Conservation (phyloP, 1,284 basidiomycete species). For the Ceratobasidium sp. region DNA sequence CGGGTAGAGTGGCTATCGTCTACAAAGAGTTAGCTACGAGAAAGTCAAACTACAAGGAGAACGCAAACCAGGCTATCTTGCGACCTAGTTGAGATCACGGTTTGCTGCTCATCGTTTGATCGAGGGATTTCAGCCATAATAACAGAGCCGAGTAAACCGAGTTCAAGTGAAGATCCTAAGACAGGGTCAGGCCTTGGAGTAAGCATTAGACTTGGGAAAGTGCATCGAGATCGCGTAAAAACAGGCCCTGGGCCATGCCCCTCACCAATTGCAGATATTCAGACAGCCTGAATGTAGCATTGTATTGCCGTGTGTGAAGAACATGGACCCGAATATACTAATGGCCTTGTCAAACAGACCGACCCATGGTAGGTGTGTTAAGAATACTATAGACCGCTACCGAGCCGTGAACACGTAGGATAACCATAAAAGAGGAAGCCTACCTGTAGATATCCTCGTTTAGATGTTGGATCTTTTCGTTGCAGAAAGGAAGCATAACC, state of each 20-base stretch:
- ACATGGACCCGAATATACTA: constrained; percentile 74
- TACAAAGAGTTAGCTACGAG: constrained; percentile 48
- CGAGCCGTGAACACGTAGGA: constrained; percentile 1
- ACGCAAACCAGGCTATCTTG: constrained; percentile 11
- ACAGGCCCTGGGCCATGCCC: not conserved
- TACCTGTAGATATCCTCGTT: constrained; percentile 87
- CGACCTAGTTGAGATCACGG: constrained; percentile 51
- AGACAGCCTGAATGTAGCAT: constrained; percentile 86
- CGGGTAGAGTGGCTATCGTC: constrained; percentile 79
- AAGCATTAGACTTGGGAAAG: constrained; percentile 25
- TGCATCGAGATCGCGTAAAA: not conserved
- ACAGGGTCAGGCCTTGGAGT: constrained; percentile 68
- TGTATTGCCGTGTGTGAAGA: constrained; percentile 72
- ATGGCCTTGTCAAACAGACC: constrained; percentile 77
- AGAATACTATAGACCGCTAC: constrained; percentile 82
- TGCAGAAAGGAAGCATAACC: constrained; percentile 85
- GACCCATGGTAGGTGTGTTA: constrained; percentile 84
- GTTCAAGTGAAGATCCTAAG: constrained; percentile 68
- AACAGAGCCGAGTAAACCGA: constrained; percentile 80
- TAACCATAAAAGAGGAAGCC: constrained; percentile 43
- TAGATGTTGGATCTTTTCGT: constrained; percentile 67
- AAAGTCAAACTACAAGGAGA: not conserved
- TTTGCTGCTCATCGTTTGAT: constrained; percentile 71
- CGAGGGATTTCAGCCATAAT: constrained; percentile 73
- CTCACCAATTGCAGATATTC: constrained; percentile 84